Base-by-base conservation (phyloP, 495 filamentous ascomycete genomes). In the Xylaria castorea region DNA sequence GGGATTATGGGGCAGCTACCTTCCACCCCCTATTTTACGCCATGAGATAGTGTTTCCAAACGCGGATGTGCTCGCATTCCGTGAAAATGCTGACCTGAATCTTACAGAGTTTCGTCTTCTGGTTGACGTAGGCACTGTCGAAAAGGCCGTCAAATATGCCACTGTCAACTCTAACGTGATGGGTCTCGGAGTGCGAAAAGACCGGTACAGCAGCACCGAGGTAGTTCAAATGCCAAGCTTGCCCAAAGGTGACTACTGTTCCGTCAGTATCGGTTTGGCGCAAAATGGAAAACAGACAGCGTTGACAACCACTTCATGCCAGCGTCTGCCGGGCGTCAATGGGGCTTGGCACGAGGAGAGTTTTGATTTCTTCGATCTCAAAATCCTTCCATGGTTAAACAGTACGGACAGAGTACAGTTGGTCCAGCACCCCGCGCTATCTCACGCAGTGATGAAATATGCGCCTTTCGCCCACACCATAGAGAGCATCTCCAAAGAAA, bases 391-490 rank as follows among this genome's bases (percentile, higher is more conserved):
- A 14, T 68, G n/a, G 44, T 50, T 12, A 12, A 71, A 16, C 57
- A 70, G 16, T 20, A 66, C 46, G 0, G 32, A 66, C 8, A 64
- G 68, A 51, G 53, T 77, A 1, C 66, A 71, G 63, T 27, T 66
- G 5, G 63, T 65, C 5, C 46, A 61, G 30, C 68, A 77, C 68
- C 70, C 76, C 6, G 22, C 9, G 22, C 78, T 81, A 77, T 55
- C 30, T 16, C 27, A 58, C 55, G 66, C 73, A 4, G 66, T 75
- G 36, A 63, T 73, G 46, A 77, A 77, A 30, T 70, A 70, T 0
- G 73, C 76, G 3, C 68, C 48, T 5, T 81, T 81, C 25, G 53
- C 73, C 7, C 73, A 70, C 57, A 74, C 78, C 67, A 18, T 80
- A 8, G 71, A 68, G 25, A 68, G 68, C 18, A 70, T 80, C 27